Percentiles rank a stretch among this genome's conserved stretches.
These are phyloP conservation scores for Lecanosticta acicola DNA, from an alignment of 2,329 filamentous ascomycete species.

Conservation along the genomic window DNA sequence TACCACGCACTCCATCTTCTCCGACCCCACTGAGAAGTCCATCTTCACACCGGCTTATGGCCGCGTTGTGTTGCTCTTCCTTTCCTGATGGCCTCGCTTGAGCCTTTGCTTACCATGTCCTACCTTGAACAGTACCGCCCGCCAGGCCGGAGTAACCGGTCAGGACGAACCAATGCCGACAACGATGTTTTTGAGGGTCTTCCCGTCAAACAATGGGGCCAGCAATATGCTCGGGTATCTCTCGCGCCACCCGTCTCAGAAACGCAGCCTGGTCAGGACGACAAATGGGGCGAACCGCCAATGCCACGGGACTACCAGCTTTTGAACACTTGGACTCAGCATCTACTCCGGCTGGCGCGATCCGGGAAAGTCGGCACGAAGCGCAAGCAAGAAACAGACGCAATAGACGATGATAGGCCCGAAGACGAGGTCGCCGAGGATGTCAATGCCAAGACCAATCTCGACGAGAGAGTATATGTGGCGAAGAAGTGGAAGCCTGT, in stretches of 20 bases:
- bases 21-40: too few species aligned
- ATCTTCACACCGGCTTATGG: too few species aligned
- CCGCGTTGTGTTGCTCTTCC: too few species aligned
- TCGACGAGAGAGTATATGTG: constrained; percentile 46
- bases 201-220: constrained; percentile 85
- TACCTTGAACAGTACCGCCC: constrained; percentile 46
- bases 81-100: neutral
- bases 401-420: constrained; percentile 56
- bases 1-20: too few species aligned
- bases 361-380: constrained; percentile 58
- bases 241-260: constrained; percentile 29
- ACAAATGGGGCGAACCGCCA: constrained; percentile 72
- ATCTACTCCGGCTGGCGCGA: constrained; percentile 73
- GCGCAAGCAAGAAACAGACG: constrained; percentile 52
- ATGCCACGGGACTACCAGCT: constrained; percentile 84
- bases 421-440: constrained; percentile 37
- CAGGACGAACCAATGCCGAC: constrained; percentile 54
- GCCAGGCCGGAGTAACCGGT: constrained; percentile 53
- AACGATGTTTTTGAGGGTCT: constrained; percentile 68
- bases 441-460: constrained; percentile 41
- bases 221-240: constrained; percentile 35
- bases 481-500: constrained; percentile 55
- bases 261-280: constrained; percentile 37
- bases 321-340: constrained; percentile 71
- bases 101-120: constrained; percentile 15